Conservation (phyloP, 1,284 basidiomycete species). For the Apiotrichum laibachii region DNA sequence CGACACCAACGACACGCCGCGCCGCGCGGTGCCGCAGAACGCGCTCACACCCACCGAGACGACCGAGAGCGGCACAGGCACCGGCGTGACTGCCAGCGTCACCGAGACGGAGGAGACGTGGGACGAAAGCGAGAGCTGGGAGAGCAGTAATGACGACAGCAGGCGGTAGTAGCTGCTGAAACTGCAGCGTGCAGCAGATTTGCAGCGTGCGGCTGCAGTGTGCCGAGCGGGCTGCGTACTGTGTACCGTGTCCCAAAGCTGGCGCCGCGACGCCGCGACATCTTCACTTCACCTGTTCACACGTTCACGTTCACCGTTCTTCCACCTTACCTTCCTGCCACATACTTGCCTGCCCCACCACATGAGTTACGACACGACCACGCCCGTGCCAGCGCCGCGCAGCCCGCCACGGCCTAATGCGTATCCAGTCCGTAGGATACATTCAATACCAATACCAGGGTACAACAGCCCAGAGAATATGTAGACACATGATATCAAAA, state of each 20-base stretch:
- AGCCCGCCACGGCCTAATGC: no score
- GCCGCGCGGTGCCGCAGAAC: not conserved
- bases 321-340: no score
- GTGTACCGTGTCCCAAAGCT: no score
- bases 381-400: no score
- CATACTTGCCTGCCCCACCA: no score
- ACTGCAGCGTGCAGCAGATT: no score
- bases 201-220: no score
- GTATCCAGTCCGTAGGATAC: not conserved
- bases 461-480: conserved; percentile 3
- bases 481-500: not conserved
- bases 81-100: conserved; percentile 1
- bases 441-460: not conserved
- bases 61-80: conserved; percentile 20
- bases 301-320: no score
- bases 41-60: not conserved
- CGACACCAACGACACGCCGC: not conserved
- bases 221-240: no score
- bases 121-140: conserved; percentile 17
- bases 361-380: no score
- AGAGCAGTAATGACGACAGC: conserved; percentile 1
- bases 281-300: no score
- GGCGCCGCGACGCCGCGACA: no score
- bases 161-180: not conserved
- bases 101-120: conserved; percentile 11